Conservation (phyloP, 1,139 yeast species). For the Saccharomycopsis hybrid region DNA sequence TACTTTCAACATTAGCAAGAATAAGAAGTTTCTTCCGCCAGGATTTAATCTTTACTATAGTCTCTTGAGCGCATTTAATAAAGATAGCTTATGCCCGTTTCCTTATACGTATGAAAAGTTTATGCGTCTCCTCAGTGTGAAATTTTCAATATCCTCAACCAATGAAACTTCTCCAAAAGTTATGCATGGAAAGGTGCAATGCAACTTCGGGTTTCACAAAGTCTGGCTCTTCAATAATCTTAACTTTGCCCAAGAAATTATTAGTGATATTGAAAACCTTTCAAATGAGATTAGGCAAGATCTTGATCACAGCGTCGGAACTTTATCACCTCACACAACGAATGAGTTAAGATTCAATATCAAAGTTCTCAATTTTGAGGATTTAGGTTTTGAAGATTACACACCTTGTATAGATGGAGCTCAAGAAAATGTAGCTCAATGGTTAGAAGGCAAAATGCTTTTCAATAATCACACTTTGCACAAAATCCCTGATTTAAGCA, state of each 20-base stretch:
- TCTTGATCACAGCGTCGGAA: background rate
- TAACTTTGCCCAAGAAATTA: conserved; percentile 6
- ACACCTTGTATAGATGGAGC: too few species aligned
- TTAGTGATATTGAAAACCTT: too few species aligned
- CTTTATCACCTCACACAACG: too few species aligned
- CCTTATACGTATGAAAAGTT: background rate
- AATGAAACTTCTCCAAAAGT: background rate
- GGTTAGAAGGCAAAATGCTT: too few species aligned
- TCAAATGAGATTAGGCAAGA: background rate
- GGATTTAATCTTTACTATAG: too few species aligned
- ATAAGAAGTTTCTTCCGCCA: too few species aligned
- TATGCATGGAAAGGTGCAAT: conserved; percentile 7
- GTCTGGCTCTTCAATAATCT: conserved; percentile 16
- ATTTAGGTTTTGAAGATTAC: background rate
- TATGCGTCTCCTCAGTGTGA: background rate
- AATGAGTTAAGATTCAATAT: conserved; percentile 8
- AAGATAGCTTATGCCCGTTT: too few species aligned
- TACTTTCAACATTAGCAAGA: too few species aligned
- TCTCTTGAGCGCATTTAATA: too few species aligned
- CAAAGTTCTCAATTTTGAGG: conserved; percentile 10
- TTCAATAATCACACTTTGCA: too few species aligned
- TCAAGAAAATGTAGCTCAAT: too few species aligned
- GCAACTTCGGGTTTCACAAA: conserved; percentile 9
- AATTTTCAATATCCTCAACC: background rate
- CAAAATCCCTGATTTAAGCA: too few species aligned